Percentiles rank a stretch among this genome's conserved stretches.
phyloP scores from a whole-genome alignment of 306 rosid genomes.

The Oxytropis ochrocephala region DNA sequence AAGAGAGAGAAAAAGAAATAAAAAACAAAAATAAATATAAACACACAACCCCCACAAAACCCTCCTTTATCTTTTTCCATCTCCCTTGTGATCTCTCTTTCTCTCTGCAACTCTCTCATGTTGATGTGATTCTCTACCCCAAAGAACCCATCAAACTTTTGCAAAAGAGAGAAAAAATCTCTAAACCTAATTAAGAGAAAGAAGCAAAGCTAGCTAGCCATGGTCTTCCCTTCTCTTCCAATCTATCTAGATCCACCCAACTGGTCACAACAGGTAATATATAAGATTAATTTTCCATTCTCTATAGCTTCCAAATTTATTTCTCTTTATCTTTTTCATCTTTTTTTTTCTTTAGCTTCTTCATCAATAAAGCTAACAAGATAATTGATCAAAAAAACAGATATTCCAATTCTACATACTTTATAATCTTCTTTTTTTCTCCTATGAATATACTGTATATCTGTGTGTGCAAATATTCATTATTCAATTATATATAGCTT shows the following conservation, averaged over 20 bases:
- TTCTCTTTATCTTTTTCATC: neutral
- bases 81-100: constrained; percentile 43
- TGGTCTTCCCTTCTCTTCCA: constrained; percentile 84
- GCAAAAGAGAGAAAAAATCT: constrained; percentile 46
- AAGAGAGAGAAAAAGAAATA: neutral
- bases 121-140: constrained; percentile 88
- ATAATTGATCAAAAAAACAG: constrained; percentile 19
- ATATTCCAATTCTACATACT: constrained; percentile 32
- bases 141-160: constrained; percentile 63
- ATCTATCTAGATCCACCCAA: constrained; percentile 80
- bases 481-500: constrained; percentile 10
- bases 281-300: constrained; percentile 3
- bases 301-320: neutral
- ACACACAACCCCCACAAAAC: constrained; percentile 24
- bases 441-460: constrained; percentile 57
- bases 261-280: constrained; percentile 71
- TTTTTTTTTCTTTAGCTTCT: constrained; percentile 31
- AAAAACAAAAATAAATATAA: constrained; percentile 31
- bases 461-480: neutral
- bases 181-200: neutral
- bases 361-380: constrained; percentile 41
- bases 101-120: constrained; percentile 47
- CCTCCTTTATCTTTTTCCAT: constrained; percentile 60
- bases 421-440: constrained; percentile 27
- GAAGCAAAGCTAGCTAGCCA: constrained; percentile 24